Base-by-base conservation (phyloP, 1,284 basidiomycete species). In the Tilletia indica region DNA sequence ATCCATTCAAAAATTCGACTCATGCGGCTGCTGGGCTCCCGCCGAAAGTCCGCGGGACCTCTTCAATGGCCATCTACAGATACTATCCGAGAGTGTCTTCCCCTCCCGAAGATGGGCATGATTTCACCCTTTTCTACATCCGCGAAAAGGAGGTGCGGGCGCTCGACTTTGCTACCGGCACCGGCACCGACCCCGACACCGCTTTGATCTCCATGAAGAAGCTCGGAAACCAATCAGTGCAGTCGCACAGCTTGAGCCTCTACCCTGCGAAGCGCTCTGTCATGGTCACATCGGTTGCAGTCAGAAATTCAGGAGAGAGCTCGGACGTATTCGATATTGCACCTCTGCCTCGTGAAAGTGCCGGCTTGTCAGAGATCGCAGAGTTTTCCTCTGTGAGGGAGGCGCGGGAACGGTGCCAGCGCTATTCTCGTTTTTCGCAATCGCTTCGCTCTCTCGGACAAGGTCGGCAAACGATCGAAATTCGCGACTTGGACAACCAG, bases 101-200 rank as follows among this genome's bases (percentile, higher is more conserved):
- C 21, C 51, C 51, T 11, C 19, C 51, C 16, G 51, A 54, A 19
- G 19, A 19, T 19, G 19, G 12, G 19, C 1, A 12, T 19, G 19
- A 8, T 54, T 54, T 8, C 93, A 96, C 71, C n/a, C n/a, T n/a
- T n/a, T n/a, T n/a, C n/a, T n/a, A n/a, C n/a, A n/a, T n/a, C n/a
- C n/a, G n/a, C n/a, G 96, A 99, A 88, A 99, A 98, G 88, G 94
- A 97, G 82, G 94, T 99, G 68, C 92, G 97, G 72, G 90, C 93
- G 73, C 93, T 96, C 84, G 97, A 99, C 86, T 91, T 97, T 84
- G 89, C 89, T 78, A 93, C 91, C 3, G 94, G 94, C 31, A 90
- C n/a, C n/a, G n/a, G n/a, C n/a, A n/a, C n/a, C n/a, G n/a, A n/a
- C n/a, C n/a, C 93, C 67, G 97, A 98, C 84, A 90, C 94, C 61